Conservation (phyloP, 2,329 filamentous ascomycete genomes). For the Botrytis medusae region DNA sequence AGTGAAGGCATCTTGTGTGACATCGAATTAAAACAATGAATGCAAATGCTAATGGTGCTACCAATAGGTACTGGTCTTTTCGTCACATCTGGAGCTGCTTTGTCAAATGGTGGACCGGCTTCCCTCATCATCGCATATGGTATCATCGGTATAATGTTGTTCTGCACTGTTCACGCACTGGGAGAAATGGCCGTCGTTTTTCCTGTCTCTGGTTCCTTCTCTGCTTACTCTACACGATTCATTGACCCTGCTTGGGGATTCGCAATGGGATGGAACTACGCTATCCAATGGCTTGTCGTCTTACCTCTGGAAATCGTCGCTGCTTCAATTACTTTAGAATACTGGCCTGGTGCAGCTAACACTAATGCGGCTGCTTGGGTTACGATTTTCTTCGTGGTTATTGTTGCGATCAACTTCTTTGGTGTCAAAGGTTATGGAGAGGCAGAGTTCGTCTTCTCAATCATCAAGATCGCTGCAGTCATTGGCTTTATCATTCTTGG, state of each 20-base stretch:
- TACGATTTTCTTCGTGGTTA: conserved; percentile 72
- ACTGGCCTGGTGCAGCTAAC: conserved; percentile 57
- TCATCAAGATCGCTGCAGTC: conserved; percentile 73
- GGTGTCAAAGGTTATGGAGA: conserved; percentile 87
- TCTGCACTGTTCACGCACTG: conserved; percentile 75
- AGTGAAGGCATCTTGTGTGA: not conserved
- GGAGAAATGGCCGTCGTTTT: conserved; percentile 92
- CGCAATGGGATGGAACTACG: conserved; percentile 88
- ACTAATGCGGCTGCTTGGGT: conserved; percentile 69
- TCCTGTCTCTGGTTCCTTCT: conserved; percentile 87
- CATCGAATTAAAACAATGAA: not conserved
- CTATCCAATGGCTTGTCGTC: conserved; percentile 80
- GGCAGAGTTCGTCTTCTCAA: conserved; percentile 82
- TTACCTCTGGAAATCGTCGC: conserved; percentile 84
- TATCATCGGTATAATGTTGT: conserved; percentile 55
- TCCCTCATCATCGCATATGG: conserved; percentile 37
- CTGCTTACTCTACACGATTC: conserved; percentile 89
- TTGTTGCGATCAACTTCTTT: conserved; percentile 81
- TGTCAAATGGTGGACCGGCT: conserved; percentile 41
- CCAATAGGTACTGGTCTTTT: conserved; percentile 52
- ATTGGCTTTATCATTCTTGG: conserved; percentile 65
- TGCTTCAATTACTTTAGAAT: conserved; percentile 77
- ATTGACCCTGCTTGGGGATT: conserved; percentile 92
- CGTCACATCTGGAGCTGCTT: conserved; percentile 38
- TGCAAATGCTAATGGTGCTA: conserved; percentile 46